phyloP scores from a whole-genome alignment of 192 early-diverging fungal species.

The Ambispora gerdemannii region DNA sequence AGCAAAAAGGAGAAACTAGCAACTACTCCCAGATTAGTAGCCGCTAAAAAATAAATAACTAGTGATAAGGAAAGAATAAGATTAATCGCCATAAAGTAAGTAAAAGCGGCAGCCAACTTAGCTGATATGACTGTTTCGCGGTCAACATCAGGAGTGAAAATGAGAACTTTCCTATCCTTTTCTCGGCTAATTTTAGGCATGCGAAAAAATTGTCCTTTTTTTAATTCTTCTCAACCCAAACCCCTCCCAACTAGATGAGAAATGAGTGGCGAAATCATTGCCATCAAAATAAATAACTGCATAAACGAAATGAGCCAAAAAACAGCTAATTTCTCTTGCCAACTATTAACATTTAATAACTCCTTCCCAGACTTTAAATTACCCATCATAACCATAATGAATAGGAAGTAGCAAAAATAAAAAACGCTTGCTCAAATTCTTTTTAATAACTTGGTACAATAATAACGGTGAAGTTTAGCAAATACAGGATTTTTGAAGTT shows the following conservation, averaged over 20 bases:
- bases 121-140: not conserved
- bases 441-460: slow-evolving; percentile 19
- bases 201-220: slow-evolving; percentile 10
- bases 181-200: not conserved
- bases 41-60: slow-evolving; percentile 3
- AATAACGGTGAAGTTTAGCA: slow-evolving; percentile 2
- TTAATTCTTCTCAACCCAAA: slow-evolving; percentile 10
- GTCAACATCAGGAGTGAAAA: not conserved
- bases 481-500: slow-evolving; percentile 9
- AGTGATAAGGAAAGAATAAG: not conserved
- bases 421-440: not conserved
- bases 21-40: slow-evolving; percentile 11
- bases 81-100: not conserved
- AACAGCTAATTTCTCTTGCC: not conserved
- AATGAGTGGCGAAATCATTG: not conserved
- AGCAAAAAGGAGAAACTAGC: not conserved
- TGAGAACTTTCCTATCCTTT: not conserved
- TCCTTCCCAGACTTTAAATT: not conserved
- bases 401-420: slow-evolving; percentile 5
- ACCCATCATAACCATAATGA: not conserved
- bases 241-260: slow-evolving; percentile 3
- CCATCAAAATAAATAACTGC: slow-evolving; percentile 14
- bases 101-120: not conserved
- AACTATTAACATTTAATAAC: slow-evolving; percentile 4
- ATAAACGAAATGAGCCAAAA: slow-evolving; percentile 8